These are phyloP conservation scores for Ciborinia camelliae DNA, from an alignment of 2,329 filamentous ascomycete genomes.

Conservation along the genomic window DNA sequence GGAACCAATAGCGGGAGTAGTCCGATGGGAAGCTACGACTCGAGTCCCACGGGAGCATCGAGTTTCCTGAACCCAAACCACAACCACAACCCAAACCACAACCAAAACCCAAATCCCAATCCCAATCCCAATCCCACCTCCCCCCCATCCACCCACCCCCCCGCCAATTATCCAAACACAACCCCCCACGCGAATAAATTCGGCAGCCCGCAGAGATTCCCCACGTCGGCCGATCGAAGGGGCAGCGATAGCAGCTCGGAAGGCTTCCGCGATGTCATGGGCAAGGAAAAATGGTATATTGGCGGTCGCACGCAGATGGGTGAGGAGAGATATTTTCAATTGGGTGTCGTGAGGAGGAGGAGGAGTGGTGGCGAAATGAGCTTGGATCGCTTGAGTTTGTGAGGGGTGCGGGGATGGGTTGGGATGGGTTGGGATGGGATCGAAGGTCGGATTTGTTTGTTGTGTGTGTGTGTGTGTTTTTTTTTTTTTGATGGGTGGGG, in stretches of 20 bases:
- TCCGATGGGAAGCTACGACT: constrained; percentile 21
- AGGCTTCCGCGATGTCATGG: constrained; percentile 69
- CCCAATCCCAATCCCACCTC: background rate
- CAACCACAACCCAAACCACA: background rate
- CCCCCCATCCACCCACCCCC: background rate
- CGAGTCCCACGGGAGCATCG: constrained; percentile 5
- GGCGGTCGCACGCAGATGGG: constrained; percentile 71
- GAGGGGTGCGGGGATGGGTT: constrained; percentile 49
- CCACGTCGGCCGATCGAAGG: constrained; percentile 36
- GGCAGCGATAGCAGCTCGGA: constrained; percentile 74
- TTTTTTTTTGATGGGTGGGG: too few relatives aligned
- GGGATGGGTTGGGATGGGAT: background rate
- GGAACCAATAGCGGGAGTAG: background rate
- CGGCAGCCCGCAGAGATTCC: background rate
- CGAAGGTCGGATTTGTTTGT: too few relatives aligned
- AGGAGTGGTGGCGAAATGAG: constrained; percentile 72
- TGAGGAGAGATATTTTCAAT: constrained; percentile 79
- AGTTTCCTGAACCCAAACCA: constrained; percentile 1
- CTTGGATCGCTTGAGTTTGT: constrained; percentile 71
- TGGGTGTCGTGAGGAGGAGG: constrained; percentile 70
- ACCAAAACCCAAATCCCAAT: background rate
- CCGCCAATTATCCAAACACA: background rate
- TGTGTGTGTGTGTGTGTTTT: too few relatives aligned
- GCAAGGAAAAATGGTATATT: constrained; percentile 78
- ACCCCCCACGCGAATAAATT: background rate